Evolutionary conservation across 2,329 filamentous ascomycete species (phyloP).

Genomic region (Monilinia aucupariae): DNA sequence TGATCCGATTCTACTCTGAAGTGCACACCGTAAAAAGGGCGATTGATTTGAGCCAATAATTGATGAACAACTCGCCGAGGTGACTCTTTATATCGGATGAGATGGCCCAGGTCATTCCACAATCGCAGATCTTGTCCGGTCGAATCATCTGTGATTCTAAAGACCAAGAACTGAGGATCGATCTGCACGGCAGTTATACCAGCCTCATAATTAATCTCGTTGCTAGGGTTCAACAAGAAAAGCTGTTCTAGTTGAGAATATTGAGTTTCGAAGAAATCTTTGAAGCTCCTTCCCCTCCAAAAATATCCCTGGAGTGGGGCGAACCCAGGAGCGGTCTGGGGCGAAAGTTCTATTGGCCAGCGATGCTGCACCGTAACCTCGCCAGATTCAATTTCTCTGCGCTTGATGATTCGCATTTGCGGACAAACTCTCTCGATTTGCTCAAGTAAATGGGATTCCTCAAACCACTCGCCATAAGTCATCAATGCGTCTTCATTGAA

Average conservation of each 20-base stretch:
- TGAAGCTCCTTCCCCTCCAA: slow-evolving; percentile 22
- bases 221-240: slow-evolving; percentile 13
- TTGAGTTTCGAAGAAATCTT: slow-evolving; percentile 30
- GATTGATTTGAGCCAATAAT: slow-evolving; percentile 28
- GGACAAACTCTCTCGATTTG: slow-evolving; percentile 32
- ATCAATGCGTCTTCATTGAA: slow-evolving; percentile 33
- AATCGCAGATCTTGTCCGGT: slow-evolving; percentile 34
- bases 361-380: slow-evolving; percentile 25
- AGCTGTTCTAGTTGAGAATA: slow-evolving; percentile 18
- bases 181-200: slow-evolving; percentile 35
- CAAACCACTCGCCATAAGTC: slow-evolving; percentile 37
- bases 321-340: slow-evolving; percentile 27
- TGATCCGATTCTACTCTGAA: slow-evolving; percentile 38
- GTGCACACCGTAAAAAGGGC: slow-evolving; percentile 36
- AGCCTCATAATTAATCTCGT: slow-evolving; percentile 20
- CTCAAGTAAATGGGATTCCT: slow-evolving; percentile 31
- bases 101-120: slow-evolving; percentile 36
- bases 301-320: slow-evolving; percentile 20
- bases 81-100: slow-evolving; percentile 34
- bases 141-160: slow-evolving; percentile 37
- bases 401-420: slow-evolving; percentile 35
- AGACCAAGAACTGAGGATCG: slow-evolving; percentile 35
- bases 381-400: slow-evolving; percentile 24
- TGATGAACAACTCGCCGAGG: slow-evolving; percentile 29
- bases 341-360: slow-evolving; percentile 27